Evolutionary conservation across 1,284 basidiomycete genomes (phyloP).

Genomic region (Exobasidium rhododendri): DNA sequence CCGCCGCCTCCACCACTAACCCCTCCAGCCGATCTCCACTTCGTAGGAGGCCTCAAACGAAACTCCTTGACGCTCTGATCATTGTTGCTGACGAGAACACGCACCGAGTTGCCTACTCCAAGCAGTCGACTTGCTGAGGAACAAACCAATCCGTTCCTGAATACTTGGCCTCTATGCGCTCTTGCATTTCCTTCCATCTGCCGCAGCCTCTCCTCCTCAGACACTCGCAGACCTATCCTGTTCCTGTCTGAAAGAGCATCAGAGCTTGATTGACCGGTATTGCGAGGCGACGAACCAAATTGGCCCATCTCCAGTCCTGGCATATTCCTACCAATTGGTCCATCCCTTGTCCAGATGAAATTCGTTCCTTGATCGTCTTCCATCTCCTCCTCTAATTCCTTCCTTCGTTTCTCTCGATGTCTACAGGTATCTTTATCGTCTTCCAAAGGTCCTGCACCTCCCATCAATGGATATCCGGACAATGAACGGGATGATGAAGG

Average conservation of each 20-base stretch:
- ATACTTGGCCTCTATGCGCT: background rate
- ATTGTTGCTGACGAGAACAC: constrained; percentile 78
- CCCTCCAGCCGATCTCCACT: background rate
- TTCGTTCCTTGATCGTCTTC: constrained; percentile 21
- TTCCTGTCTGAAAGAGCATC: background rate
- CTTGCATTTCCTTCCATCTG: background rate
- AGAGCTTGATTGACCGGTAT: background rate
- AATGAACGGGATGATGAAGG: background rate
- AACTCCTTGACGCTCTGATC: constrained; percentile 69
- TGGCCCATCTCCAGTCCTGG: background rate
- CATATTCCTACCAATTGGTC: background rate
- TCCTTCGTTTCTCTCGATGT: constrained; percentile 1
- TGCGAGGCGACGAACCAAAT: background rate
- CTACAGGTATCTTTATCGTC: background rate
- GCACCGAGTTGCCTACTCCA: constrained; percentile 47
- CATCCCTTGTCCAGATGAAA: background rate
- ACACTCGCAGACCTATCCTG: background rate
- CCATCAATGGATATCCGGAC: background rate
- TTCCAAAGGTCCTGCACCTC: background rate
- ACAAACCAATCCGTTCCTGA: background rate
- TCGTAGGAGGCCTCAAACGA: constrained; percentile 30
- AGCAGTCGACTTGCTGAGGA: background rate
- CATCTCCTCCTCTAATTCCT: background rate
- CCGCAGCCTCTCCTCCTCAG: background rate
- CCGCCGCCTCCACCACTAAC: constrained; percentile 11